Conservation (phyloP, 2,329 filamentous ascomycete species). For the Aurifilum marmelostoma region DNA sequence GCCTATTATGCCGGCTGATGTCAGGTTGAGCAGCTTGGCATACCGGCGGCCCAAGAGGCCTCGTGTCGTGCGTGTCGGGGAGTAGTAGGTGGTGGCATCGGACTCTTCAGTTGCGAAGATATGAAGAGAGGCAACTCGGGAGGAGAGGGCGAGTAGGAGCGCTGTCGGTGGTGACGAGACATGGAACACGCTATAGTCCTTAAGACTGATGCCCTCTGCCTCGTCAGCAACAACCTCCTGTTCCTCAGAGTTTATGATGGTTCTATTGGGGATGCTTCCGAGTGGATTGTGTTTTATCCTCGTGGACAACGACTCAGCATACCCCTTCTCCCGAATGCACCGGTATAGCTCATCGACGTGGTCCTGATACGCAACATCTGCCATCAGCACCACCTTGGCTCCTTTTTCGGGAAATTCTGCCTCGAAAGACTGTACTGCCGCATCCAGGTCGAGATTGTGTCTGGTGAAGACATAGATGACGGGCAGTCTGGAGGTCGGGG, state of each 20-base stretch:
- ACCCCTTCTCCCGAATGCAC: slow-evolving; percentile 64
- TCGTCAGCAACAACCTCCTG: slow-evolving; percentile 44
- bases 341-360: slow-evolving; percentile 66
- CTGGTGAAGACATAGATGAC: slow-evolving; percentile 90
- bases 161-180: slow-evolving; percentile 79
- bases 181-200: slow-evolving; percentile 79
- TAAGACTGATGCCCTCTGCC: slow-evolving; percentile 52
- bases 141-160: slow-evolving; percentile 84
- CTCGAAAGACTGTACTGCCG: slow-evolving; percentile 63
- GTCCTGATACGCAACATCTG: slow-evolving; percentile 83
- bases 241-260: slow-evolving; percentile 46
- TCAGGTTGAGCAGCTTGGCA: slow-evolving; percentile 78
- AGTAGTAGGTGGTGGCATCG: slow-evolving; percentile 51
- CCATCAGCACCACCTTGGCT: slow-evolving; percentile 76
- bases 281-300: slow-evolving; percentile 76
- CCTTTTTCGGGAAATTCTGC: slow-evolving; percentile 67
- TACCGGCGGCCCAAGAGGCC: slow-evolving; percentile 80
- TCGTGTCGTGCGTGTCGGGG: slow-evolving; percentile 51
- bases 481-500: slow-evolving; percentile 82
- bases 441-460: slow-evolving; percentile 66
- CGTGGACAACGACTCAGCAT: slow-evolving; percentile 69
- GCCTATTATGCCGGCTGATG: slow-evolving; percentile 82
- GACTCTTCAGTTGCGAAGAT: slow-evolving; percentile 67
- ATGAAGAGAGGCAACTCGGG: slow-evolving; percentile 76
- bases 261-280: slow-evolving; percentile 83